Base-by-base conservation (phyloP, 1,284 basidiomycete genomes). In the Naganishia albida region DNA sequence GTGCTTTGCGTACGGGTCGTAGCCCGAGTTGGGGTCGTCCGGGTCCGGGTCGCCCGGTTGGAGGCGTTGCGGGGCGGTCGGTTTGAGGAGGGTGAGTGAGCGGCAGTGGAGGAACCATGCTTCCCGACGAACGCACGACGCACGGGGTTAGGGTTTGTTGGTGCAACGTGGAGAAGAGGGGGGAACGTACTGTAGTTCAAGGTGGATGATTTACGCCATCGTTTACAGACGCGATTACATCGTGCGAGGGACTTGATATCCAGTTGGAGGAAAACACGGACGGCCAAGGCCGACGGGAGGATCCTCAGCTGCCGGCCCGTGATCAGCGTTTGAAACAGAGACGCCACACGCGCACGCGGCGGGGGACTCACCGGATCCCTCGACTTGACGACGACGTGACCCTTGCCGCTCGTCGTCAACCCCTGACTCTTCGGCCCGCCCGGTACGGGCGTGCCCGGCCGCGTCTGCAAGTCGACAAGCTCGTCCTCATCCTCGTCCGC, bases 141-240 rank as follows among this genome's bases (percentile, higher is more conserved):
- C 18, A 10, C 7, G 44, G 13, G 15, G n/a, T 43, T 28, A 6
- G 15, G 23, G 13, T 13, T 34, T 6, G 34, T 34, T 34, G 34
- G 34, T 6, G 18, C 15, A 13, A 20, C 51, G 16, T 23, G 13
- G 39, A 16, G 18, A 23, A 16, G 2, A 4, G 42, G 6, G 30
- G 16, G 26, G 7, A 1, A 81, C 86, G 65, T 69, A 91, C 91
- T 87, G 75, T 94, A 93, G 77, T 95, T 95, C 65, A 94, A 75
- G 0, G 90, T 90, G 78, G 92, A 90, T 68, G 89, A 91, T 77
- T 86, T 87, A 68, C 83, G 84, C 91, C 91, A 95, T 76, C 91
- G 89, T 77, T 84, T 87, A 62, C 86, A 91, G 6, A 94, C 90
- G 50, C 87, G 79, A 26, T 90, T 84, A 72, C 90, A 93, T 48